Evolutionary conservation across 345 rosid genomes (phyloP).

Genomic region (Moricandia arvensis): DNA sequence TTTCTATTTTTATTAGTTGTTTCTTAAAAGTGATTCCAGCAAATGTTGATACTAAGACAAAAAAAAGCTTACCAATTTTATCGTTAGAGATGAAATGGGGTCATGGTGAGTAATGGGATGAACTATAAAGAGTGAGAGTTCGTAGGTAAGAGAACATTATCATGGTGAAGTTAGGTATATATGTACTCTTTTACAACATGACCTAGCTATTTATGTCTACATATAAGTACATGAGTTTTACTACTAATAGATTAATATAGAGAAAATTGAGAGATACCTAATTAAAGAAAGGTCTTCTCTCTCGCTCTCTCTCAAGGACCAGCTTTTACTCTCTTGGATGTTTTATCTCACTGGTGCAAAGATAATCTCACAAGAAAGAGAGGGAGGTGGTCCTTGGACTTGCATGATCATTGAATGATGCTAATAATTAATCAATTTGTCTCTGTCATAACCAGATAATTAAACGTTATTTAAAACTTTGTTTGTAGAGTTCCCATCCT

Average conservation of each 20-base stretch:
- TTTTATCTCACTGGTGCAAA: not conserved
- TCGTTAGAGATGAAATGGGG: conserved; percentile 27
- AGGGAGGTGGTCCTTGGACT: not conserved
- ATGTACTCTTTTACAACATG: not conserved
- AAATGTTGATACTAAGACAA: conserved; percentile 33
- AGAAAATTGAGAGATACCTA: not conserved
- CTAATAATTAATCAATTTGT: not conserved
- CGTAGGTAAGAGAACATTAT: conserved; percentile 35
- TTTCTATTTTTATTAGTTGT: conserved; percentile 1
- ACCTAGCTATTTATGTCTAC: not conserved
- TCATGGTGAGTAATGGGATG: conserved; percentile 27
- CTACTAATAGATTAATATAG: not conserved
- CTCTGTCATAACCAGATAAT: not conserved
- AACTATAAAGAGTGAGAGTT: conserved; percentile 32
- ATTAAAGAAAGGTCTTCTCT: not conserved
- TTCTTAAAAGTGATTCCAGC: conserved; percentile 34
- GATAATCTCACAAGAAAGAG: not conserved
- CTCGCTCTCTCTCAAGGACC: not conserved
- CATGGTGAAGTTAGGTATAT: conserved; percentile 8
- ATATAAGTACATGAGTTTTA: not conserved
- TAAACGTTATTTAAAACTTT: not conserved
- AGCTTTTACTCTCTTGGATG: not conserved
- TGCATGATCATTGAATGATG: not conserved
- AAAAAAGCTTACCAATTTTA: conserved; percentile 19
- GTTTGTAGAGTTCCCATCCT: not conserved